Conservation (phyloP, 371 early-diverging fungal species). For the Mortierella sp. region DNA sequence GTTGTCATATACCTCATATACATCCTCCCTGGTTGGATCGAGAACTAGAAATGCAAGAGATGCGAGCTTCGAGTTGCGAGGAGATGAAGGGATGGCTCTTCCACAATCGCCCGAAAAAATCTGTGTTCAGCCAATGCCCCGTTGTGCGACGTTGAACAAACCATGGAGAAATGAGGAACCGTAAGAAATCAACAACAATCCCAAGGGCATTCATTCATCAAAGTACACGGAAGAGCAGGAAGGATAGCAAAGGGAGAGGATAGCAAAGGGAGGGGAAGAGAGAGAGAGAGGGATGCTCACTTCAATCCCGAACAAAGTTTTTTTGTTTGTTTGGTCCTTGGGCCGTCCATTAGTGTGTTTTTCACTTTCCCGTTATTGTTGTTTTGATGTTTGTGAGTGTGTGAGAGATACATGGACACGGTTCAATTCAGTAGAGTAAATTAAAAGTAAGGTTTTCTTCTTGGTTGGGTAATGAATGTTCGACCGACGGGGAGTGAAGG, state of each 20-base stretch:
- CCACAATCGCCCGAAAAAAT: slow-evolving; percentile 28
- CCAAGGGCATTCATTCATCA: neutral
- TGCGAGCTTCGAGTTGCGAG: neutral
- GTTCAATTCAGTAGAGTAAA: neutral
- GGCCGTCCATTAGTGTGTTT: neutral
- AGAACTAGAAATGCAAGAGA: too few relatives aligned
- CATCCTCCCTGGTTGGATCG: neutral
- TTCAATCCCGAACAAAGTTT: neutral
- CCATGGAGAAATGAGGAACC: slow-evolving; percentile 12
- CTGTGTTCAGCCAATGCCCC: slow-evolving; percentile 16
- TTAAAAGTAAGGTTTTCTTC: neutral
- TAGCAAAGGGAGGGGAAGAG: neutral
- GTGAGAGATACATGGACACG: neutral
- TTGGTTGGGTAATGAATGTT: neutral
- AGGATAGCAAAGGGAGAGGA: neutral
- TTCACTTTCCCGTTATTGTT: neutral
- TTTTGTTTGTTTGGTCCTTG: neutral
- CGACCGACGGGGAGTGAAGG: too few relatives aligned
- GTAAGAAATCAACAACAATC: neutral
- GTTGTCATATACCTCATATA: neutral
- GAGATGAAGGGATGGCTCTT: neutral
- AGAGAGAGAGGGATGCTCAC: neutral
- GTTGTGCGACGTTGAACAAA: slow-evolving; percentile 26
- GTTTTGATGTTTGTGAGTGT: too few relatives aligned
- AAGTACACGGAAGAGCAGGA: neutral